Conservation (phyloP, 306 rosid genomes). For the Ziziphus jujuba region DNA sequence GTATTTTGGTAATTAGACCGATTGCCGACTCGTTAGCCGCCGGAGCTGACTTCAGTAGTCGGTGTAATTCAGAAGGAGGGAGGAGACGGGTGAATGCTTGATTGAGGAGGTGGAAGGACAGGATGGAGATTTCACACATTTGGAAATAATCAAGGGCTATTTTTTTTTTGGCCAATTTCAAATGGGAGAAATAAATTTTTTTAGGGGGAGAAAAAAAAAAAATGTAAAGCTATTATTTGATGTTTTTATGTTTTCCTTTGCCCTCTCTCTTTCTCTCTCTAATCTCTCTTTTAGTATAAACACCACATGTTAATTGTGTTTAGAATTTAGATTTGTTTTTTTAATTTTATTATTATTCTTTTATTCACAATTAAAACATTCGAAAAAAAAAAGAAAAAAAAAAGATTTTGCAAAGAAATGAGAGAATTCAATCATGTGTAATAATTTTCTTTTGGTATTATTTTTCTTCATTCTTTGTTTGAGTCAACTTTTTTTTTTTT, state of each 20-base stretch:
- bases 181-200: neutral
- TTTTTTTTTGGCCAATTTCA: conserved; percentile 16
- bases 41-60: conserved; percentile 23
- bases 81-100: neutral
- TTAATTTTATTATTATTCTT: neutral
- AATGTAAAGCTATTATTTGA: neutral
- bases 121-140: neutral
- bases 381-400: neutral
- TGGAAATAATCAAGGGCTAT: neutral
- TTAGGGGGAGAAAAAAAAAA: neutral
- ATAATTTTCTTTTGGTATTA: too few species aligned
- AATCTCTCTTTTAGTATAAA: too few species aligned
- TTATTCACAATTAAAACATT: neutral
- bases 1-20: conserved; percentile 80
- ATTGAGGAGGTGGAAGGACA: too few species aligned
- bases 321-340: neutral
- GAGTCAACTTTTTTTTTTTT: too few species aligned
- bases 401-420: neutral
- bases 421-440: neutral
- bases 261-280: neutral
- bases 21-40: conserved; percentile 69
- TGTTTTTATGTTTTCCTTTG: neutral
- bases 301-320: neutral
- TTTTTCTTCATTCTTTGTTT: too few species aligned
- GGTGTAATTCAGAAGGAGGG: conserved; percentile 10